phyloP scores from a whole-genome alignment of 768 basidiomycete species.

The Boletus subcaerulescens region DNA sequence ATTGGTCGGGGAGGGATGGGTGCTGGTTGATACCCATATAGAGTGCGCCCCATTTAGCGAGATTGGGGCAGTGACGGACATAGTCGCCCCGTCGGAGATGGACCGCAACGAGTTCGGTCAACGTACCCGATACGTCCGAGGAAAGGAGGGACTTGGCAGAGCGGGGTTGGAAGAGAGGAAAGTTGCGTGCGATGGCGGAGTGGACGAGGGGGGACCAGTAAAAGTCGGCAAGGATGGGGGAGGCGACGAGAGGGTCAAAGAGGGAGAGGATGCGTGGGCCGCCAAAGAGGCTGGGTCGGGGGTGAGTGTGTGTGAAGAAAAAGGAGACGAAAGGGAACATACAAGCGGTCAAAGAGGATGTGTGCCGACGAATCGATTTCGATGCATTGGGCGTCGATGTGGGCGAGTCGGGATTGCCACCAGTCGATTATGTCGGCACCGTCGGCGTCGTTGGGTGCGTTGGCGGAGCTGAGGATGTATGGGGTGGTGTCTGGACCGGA shows the following conservation, averaged over 20 bases:
- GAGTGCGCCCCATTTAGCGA: slow-evolving; percentile 40
- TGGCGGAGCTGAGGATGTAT: slow-evolving; percentile 34
- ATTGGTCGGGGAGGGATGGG: slow-evolving; percentile 38
- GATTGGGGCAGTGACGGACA: slow-evolving; percentile 52
- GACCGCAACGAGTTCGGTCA: slow-evolving; percentile 49
- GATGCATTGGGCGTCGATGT: slow-evolving; percentile 40
- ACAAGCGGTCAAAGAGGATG: slow-evolving; percentile 50
- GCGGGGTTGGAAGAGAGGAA: slow-evolving; percentile 38
- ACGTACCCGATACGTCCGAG: slow-evolving; percentile 20
- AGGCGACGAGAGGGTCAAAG: slow-evolving; percentile 41
- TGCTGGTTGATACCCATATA: slow-evolving; percentile 54
- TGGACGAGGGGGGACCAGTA: slow-evolving; percentile 53
- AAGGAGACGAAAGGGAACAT: slow-evolving; percentile 7
- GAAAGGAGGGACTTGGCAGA: slow-evolving; percentile 23
- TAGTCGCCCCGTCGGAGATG: slow-evolving; percentile 61
- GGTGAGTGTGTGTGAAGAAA: background rate
- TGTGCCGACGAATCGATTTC: slow-evolving; percentile 41
- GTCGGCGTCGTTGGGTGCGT: slow-evolving; percentile 37
- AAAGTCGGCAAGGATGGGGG: slow-evolving; percentile 51
- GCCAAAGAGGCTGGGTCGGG: slow-evolving; percentile 42
- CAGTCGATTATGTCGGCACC: slow-evolving; percentile 45
- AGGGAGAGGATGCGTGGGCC: slow-evolving; percentile 39
- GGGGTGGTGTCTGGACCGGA: slow-evolving; percentile 31
- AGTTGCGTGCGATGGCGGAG: slow-evolving; percentile 48
- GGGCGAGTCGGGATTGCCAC: slow-evolving; percentile 44